These are phyloP conservation scores for Pseudogymnoascus sp. DNA, from an alignment of 2,329 filamentous ascomycete genomes.

Conservation along the genomic window DNA sequence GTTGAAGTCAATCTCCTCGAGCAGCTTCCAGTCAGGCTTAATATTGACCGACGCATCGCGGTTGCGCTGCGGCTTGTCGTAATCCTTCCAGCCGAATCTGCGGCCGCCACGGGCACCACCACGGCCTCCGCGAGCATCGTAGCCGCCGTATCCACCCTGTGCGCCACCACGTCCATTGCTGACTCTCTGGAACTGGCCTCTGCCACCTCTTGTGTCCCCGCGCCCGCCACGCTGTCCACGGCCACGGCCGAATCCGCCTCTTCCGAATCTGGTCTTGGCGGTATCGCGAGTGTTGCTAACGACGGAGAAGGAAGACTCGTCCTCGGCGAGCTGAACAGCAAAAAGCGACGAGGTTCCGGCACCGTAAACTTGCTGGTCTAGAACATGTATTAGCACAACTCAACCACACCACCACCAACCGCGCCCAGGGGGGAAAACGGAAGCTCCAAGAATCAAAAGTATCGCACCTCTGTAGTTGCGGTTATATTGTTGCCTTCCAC, in stretches of 20 bases:
- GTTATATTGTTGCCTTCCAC: constrained; percentile 81
- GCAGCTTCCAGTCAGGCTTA: constrained; percentile 87
- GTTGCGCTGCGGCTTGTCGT: constrained; percentile 94
- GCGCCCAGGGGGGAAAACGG: neutral
- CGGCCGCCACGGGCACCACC: constrained; percentile 67
- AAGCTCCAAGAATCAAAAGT: constrained; percentile 6
- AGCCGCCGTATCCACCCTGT: constrained; percentile 54
- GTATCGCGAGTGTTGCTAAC: constrained; percentile 91
- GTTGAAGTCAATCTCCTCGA: constrained; percentile 98
- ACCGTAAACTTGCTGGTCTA: constrained; percentile 95
- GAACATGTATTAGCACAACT: neutral
- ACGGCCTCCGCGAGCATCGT: constrained; percentile 61
- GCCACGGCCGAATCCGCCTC: constrained; percentile 81
- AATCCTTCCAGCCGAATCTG: constrained; percentile 97
- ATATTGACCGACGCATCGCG: constrained; percentile 94
- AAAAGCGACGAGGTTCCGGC: constrained; percentile 80
- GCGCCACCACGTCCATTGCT: constrained; percentile 58
- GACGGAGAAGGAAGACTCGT: constrained; percentile 95
- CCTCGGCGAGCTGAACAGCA: constrained; percentile 83
- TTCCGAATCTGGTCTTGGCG: constrained; percentile 76
- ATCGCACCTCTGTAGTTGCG: constrained; percentile 78
- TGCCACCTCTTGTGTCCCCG: constrained; percentile 56
- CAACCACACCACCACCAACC: constrained; percentile 1
- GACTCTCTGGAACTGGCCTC: constrained; percentile 59
- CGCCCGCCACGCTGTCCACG: constrained; percentile 63